Conservation (phyloP, 2,329 filamentous ascomycete species). For the Colletotrichum higginsianum region DNA sequence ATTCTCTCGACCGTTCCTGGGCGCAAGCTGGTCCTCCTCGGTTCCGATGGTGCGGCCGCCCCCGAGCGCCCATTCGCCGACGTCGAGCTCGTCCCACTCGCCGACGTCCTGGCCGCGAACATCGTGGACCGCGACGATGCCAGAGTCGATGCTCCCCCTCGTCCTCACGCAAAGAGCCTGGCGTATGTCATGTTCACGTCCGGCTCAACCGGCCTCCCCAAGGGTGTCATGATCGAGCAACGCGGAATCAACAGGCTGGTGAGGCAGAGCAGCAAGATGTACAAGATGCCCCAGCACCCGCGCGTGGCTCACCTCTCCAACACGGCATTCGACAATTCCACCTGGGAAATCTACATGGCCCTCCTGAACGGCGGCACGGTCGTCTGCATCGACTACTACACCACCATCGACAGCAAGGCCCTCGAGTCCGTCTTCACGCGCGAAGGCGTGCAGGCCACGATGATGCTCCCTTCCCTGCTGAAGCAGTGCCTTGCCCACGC, state of each 20-base stretch:
- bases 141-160: too few species aligned
- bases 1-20: background rate
- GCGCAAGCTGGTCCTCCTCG: background rate
- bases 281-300: background rate
- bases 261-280: background rate
- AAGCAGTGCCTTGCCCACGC: constrained; percentile 3
- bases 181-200: constrained; percentile 14
- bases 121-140: background rate
- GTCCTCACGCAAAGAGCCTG: background rate
- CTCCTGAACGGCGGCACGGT: background rate
- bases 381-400: constrained; percentile 4
- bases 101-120: background rate
- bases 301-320: constrained; percentile 17
- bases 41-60: background rate
- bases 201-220: constrained; percentile 8
- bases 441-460: background rate
- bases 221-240: constrained; percentile 19
- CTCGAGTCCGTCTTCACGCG: background rate
- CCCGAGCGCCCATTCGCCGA: background rate
- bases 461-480: background rate
- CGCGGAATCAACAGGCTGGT: constrained; percentile 1
- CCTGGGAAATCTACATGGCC: background rate
- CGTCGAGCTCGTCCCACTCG: constrained; percentile 4
- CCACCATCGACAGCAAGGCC: background rate
- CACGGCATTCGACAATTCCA: background rate